Evolutionary conservation across 2,329 filamentous ascomycete species (phyloP).

Genomic region (Trichoderma gracile): DNA sequence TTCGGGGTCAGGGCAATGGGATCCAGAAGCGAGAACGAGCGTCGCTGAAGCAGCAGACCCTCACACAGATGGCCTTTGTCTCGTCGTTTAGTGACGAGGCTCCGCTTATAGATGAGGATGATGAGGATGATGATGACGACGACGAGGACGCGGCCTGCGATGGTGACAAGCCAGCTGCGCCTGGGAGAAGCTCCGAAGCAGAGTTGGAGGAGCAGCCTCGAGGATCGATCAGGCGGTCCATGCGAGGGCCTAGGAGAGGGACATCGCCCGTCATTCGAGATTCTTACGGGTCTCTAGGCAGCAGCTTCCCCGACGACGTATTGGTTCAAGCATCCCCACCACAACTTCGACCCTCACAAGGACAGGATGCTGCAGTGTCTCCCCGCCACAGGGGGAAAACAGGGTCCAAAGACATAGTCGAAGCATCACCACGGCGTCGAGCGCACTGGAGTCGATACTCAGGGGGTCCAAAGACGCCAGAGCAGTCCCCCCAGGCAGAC

Average conservation of each 20-base stretch:
- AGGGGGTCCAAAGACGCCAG: neutral
- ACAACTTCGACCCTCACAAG: neutral
- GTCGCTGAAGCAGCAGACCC: conserved; percentile 41
- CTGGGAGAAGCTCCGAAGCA: conserved; percentile 29
- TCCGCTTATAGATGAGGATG: conserved; percentile 35
- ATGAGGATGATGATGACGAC: conserved; percentile 36
- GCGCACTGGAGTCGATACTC: neutral
- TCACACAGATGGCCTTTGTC: conserved; percentile 47
- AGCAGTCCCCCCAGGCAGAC: neutral
- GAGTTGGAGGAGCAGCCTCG: conserved; percentile 27
- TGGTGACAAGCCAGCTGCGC: conserved; percentile 35
- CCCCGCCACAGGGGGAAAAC: neutral
- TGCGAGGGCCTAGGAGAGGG: conserved; percentile 27
- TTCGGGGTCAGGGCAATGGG: conserved; percentile 40
- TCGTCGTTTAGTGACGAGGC: conserved; percentile 39
- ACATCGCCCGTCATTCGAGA: conserved; percentile 45
- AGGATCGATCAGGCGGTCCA: neutral
- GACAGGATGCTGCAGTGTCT: neutral
- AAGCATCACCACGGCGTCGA: conserved; percentile 3
- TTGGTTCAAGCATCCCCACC: conserved; percentile 25
- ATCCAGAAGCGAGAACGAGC: neutral
- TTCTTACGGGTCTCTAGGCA: conserved; percentile 45
- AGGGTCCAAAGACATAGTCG: neutral
- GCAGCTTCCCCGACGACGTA: conserved; percentile 36
- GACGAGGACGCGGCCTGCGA: conserved; percentile 17